Evolutionary conservation across 192 early-diverging fungal genomes (phyloP).

Genomic region (Pilobolus umbonatus): DNA sequence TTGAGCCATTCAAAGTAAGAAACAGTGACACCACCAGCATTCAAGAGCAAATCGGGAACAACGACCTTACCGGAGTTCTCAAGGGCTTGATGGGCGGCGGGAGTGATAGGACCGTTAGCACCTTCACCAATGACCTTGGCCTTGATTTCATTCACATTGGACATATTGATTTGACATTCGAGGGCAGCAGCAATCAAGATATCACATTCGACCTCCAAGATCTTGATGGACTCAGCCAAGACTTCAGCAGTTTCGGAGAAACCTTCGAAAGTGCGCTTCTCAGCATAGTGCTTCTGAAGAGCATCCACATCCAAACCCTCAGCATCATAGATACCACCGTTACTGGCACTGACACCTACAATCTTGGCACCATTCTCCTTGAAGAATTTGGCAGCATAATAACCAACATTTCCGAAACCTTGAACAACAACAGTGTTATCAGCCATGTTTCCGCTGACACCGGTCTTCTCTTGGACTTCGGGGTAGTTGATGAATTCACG

Average conservation of each 20-base stretch:
- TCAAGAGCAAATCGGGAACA: slow-evolving; percentile 72
- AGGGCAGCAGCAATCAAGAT: slow-evolving; percentile 79
- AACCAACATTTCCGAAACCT: slow-evolving; percentile 85
- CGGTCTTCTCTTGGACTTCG: slow-evolving; percentile 71
- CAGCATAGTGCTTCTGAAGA: slow-evolving; percentile 56
- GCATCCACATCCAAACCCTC: slow-evolving; percentile 64
- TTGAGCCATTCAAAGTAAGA: slow-evolving; percentile 84
- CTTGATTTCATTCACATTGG: slow-evolving; percentile 67
- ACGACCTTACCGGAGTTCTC: slow-evolving; percentile 55
- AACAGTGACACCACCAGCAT: slow-evolving; percentile 81
- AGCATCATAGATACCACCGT: slow-evolving; percentile 59
- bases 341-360: slow-evolving; percentile 67
- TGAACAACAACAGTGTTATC: slow-evolving; percentile 68
- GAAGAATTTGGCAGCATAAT: slow-evolving; percentile 81
- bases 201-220: slow-evolving; percentile 77
- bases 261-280: slow-evolving; percentile 64
- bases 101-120: slow-evolving; percentile 78
- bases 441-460: slow-evolving; percentile 53
- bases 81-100: slow-evolving; percentile 65
- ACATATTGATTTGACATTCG: slow-evolving; percentile 72
- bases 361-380: slow-evolving; percentile 74
- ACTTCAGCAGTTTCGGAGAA: slow-evolving; percentile 56
- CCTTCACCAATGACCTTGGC: slow-evolving; percentile 81
- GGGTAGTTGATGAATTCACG: slow-evolving; percentile 75
- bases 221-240: slow-evolving; percentile 44